Evolutionary conservation across 2,329 filamentous ascomycete genomes (phyloP).

Genomic region (Xylaria sp.): DNA sequence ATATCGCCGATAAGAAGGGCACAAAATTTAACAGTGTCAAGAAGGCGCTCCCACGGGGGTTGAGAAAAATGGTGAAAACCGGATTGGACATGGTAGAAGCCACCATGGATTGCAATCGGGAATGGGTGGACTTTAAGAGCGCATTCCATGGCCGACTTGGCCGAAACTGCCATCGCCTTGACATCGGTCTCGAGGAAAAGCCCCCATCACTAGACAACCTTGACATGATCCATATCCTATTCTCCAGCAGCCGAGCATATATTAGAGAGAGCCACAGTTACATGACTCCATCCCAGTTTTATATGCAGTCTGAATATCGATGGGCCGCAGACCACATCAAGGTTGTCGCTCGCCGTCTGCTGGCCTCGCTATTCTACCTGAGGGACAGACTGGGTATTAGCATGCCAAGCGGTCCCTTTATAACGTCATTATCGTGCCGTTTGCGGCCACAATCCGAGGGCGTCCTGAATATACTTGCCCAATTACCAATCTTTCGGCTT

Average conservation of each 20-base stretch:
- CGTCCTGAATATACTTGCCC: not conserved
- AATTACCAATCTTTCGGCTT: not conserved
- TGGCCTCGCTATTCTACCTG: not conserved
- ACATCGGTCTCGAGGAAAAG: not conserved
- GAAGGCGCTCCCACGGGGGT: not conserved
- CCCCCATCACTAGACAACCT: not conserved
- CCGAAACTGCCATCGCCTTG: not conserved
- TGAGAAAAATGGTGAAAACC: not conserved
- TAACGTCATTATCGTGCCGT: not conserved
- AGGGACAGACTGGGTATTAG: not conserved
- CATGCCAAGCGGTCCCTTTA: not conserved
- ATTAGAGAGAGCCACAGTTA: not conserved
- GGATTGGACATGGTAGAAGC: not conserved
- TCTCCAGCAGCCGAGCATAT: not conserved
- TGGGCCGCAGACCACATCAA: not conserved
- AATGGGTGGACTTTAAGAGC: constrained; percentile 1
- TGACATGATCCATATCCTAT: not conserved
- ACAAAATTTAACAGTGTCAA: not conserved
- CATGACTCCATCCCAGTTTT: not conserved
- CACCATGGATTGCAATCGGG: not conserved
- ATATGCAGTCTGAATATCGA: not conserved
- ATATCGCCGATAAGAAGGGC: not conserved
- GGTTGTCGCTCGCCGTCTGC: not conserved
- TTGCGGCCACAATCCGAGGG: not conserved
- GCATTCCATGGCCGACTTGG: not conserved